Conservation (phyloP, 1,284 basidiomycete species). For the Trichosporon sp. region DNA sequence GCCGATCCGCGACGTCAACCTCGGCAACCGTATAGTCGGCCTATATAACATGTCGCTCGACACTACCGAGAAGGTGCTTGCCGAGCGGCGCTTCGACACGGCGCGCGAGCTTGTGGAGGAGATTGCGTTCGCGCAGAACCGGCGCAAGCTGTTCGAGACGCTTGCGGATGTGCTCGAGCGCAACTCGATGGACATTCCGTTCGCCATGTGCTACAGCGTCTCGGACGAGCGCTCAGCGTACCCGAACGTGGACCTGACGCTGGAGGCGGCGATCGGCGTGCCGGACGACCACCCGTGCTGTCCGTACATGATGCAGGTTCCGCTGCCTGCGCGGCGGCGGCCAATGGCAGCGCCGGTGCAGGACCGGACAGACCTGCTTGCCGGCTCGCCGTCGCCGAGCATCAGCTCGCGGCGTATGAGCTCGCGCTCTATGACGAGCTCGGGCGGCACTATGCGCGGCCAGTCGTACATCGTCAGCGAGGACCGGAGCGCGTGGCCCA, state of each 20-base stretch:
- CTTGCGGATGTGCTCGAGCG: slow-evolving; percentile 18
- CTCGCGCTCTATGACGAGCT: background rate
- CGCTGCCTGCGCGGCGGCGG: background rate
- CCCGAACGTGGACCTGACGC: slow-evolving; percentile 10
- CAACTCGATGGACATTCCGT: slow-evolving; percentile 27
- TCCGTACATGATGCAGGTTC: slow-evolving; percentile 4
- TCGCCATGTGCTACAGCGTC: slow-evolving; percentile 26
- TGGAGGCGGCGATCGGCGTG: slow-evolving; percentile 23
- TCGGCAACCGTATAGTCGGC: slow-evolving; percentile 18
- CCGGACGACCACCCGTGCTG: slow-evolving; percentile 20
- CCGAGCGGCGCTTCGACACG: slow-evolving; percentile 19
- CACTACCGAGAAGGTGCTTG: slow-evolving; percentile 19
- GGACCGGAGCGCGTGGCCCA: slow-evolving; percentile 22
- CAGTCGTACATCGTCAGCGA: background rate
- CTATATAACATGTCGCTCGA: slow-evolving; percentile 24
- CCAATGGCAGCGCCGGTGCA: background rate
- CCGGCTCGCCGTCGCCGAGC: background rate
- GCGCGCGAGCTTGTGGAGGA: slow-evolving; percentile 20
- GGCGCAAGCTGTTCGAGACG: slow-evolving; percentile 14
- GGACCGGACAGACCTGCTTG: background rate
- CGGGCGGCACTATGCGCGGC: background rate
- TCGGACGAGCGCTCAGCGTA: background rate
- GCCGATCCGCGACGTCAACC: slow-evolving; percentile 26
- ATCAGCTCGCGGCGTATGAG: background rate
- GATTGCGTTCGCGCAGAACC: slow-evolving; percentile 14